phyloP scores from a whole-genome alignment of 2,329 filamentous ascomycete genomes.

The Alternaria rosae region DNA sequence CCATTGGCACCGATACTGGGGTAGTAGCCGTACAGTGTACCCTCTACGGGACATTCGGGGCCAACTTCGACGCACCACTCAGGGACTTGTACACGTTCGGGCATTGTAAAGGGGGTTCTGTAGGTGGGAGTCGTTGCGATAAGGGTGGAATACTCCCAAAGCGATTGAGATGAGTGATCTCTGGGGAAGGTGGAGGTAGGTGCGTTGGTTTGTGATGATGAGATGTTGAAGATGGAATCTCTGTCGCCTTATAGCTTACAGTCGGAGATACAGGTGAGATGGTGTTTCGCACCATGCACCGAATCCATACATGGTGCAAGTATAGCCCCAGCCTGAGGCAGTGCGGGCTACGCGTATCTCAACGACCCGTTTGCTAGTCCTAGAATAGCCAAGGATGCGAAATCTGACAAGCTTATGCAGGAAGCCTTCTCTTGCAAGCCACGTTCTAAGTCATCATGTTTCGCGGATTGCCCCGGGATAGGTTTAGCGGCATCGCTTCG shows the following conservation, averaged over 20 bases:
- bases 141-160: neutral
- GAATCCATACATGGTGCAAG: neutral
- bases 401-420: neutral
- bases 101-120: neutral
- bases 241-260: constrained; percentile 24
- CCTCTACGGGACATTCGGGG: constrained; percentile 54
- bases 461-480: constrained; percentile 2
- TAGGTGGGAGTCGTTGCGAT: constrained; percentile 30
- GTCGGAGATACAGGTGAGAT: neutral
- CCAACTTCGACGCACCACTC: constrained; percentile 24
- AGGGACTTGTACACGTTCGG: constrained; percentile 12
- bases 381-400: constrained; percentile 1
- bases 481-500: constrained; percentile 4
- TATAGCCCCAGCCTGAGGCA: constrained; percentile 6
- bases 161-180: neutral
- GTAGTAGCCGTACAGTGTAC: constrained; percentile 62
- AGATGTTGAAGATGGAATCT: neutral
- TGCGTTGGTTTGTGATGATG: constrained; percentile 1
- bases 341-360: constrained; percentile 6
- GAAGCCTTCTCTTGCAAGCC: neutral
- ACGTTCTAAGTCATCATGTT: neutral
- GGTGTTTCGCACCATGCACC: constrained; percentile 7
- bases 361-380: neutral
- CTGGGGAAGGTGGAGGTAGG: neutral
- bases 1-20: constrained; percentile 61